Evolutionary conservation across 148 eudicot genomes (phyloP).

Genomic region (Fagopyrum esculentum): DNA sequence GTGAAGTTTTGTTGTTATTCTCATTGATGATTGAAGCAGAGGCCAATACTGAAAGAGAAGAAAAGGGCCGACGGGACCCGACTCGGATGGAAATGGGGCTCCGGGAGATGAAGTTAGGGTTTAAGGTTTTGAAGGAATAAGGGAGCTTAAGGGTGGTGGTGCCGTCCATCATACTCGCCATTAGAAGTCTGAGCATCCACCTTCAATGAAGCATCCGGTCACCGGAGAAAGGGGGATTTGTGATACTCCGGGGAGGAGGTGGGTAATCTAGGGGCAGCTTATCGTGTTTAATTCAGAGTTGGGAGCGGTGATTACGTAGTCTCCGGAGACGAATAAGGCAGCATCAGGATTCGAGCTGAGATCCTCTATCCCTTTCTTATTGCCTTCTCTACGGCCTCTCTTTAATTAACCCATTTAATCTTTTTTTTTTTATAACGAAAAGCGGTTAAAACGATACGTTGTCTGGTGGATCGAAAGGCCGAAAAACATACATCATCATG

Average conservation of each 20-base stretch:
- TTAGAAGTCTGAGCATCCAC: constrained; percentile 15
- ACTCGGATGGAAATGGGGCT: constrained; percentile 17
- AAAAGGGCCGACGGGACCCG: constrained; percentile 19
- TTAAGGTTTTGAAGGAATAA: constrained; percentile 24
- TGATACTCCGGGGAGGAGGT: not conserved
- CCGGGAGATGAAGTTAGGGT: constrained; percentile 25
- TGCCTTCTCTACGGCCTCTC: too few species aligned
- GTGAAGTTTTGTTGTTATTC: constrained; percentile 33
- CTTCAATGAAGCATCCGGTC: constrained; percentile 4
- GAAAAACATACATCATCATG: too few species aligned
- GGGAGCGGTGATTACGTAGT: not conserved
- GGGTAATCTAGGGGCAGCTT: not conserved
- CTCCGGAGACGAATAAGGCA: not conserved
- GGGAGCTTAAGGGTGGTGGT: constrained; percentile 33
- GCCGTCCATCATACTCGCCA: constrained; percentile 29
- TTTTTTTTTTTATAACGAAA: too few species aligned
- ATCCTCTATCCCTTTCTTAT: too few species aligned
- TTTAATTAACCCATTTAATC: too few species aligned
- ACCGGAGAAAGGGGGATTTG: not conserved
- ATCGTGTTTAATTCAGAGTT: not conserved
- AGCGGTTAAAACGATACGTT: too few species aligned
- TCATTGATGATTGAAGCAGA: constrained; percentile 24
- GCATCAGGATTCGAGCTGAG: not conserved
- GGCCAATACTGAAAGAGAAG: constrained; percentile 21
- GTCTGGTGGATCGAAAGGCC: too few species aligned